Conservation (phyloP, 2,329 filamentous ascomycete genomes). For the Fusarium euwallaceae region DNA sequence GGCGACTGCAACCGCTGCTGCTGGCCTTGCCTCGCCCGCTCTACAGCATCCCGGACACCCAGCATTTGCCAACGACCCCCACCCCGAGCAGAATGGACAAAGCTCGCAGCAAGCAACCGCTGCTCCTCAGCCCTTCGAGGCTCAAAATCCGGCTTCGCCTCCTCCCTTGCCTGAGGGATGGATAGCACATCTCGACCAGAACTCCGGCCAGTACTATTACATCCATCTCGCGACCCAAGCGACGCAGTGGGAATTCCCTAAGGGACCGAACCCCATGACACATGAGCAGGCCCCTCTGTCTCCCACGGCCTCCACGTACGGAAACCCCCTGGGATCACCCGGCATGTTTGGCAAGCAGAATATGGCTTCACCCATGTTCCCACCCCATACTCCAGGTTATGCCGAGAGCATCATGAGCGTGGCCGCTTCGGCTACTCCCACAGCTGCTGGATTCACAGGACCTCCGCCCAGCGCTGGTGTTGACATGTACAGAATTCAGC, state of each 20-base stretch:
- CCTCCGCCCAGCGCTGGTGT: slow-evolving; percentile 91
- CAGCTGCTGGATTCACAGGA: slow-evolving; percentile 84
- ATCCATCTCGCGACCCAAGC: slow-evolving; percentile 96
- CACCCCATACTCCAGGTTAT: slow-evolving; percentile 86
- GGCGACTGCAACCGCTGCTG: slow-evolving; percentile 39
- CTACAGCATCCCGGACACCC: slow-evolving; percentile 79
- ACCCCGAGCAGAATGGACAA: slow-evolving; percentile 66
- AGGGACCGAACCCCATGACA: slow-evolving; percentile 90
- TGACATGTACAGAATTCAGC: slow-evolving; percentile 92
- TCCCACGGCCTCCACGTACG: slow-evolving; percentile 82
- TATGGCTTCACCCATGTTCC: slow-evolving; percentile 83
- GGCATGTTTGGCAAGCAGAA: slow-evolving; percentile 65
- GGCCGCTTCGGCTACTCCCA: slow-evolving; percentile 79
- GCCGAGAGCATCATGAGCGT: slow-evolving; percentile 89
- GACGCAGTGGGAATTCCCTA: slow-evolving; percentile 99
- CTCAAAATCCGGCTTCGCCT: slow-evolving; percentile 80
- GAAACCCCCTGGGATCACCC: slow-evolving; percentile 79
- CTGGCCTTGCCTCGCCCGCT: slow-evolving; percentile 60
- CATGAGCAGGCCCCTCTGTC: slow-evolving; percentile 87
- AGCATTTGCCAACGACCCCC: slow-evolving; percentile 89
- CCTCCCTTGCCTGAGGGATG: slow-evolving; percentile 96
- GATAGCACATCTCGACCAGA: slow-evolving; percentile 96
- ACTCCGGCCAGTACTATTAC: slow-evolving; percentile 98
- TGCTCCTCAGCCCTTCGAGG: slow-evolving; percentile 55
- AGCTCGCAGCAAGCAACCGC: slow-evolving; percentile 60